phyloP scores from a whole-genome alignment of 768 basidiomycete genomes.

The Clitopilus hobsonii region DNA sequence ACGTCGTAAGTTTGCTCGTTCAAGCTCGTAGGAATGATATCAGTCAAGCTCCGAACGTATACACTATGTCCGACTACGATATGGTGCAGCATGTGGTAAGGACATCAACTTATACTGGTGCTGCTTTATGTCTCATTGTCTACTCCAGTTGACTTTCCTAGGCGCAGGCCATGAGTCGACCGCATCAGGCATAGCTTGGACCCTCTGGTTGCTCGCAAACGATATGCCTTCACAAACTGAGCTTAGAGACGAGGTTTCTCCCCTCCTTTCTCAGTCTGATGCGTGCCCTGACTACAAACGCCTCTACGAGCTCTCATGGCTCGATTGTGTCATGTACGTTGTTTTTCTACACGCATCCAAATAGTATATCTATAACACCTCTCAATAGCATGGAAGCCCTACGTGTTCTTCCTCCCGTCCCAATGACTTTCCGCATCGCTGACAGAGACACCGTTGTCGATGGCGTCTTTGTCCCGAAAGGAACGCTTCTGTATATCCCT shows the following conservation, averaged over 20 bases:
- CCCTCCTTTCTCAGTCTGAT: conserved; percentile 26
- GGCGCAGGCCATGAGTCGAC: conserved; percentile 44
- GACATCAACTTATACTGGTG: conserved; percentile 9
- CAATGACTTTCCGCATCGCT: conserved; percentile 32
- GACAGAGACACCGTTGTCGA: conserved; percentile 36
- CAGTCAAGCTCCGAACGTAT: conserved; percentile 25
- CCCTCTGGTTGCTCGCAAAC: conserved; percentile 50
- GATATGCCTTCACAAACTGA: conserved; percentile 43
- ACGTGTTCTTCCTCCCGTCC: conserved; percentile 37
- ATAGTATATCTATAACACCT: too few relatives aligned
- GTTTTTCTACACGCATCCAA: background rate
- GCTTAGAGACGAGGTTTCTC: conserved; percentile 47
- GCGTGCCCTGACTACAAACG: conserved; percentile 34
- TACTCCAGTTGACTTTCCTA: conserved; percentile 39
- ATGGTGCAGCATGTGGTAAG: conserved; percentile 50
- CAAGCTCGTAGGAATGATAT: conserved; percentile 34
- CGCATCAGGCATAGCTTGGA: conserved; percentile 49
- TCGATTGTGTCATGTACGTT: conserved; percentile 37
- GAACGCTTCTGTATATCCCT: conserved; percentile 40
- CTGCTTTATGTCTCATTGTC: background rate
- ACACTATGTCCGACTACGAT: conserved; percentile 39
- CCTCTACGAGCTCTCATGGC: conserved; percentile 32
- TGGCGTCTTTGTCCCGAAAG: conserved; percentile 40
- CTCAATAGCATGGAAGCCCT: conserved; percentile 45
- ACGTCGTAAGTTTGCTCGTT: conserved; percentile 50